Evolutionary conservation across 257 asterid species (phyloP).

Genomic region (Fraxinus excelsior): DNA sequence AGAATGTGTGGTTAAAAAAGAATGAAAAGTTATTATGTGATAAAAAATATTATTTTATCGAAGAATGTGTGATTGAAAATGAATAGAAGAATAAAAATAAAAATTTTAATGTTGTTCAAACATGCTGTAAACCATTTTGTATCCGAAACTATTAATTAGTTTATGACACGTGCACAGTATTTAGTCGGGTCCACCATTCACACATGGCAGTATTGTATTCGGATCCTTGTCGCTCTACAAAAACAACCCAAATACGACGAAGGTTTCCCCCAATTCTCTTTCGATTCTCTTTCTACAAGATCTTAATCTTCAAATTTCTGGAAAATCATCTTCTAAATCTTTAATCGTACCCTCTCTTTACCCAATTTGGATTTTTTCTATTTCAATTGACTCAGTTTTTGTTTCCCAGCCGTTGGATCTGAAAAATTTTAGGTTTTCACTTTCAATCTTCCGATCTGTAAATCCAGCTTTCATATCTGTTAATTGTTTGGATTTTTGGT

Average conservation of each 20-base stretch:
- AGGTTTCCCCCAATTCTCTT: constrained; percentile 30
- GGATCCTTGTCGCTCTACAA: constrained; percentile 31
- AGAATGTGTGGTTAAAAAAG: too few species aligned
- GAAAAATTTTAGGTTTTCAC: constrained; percentile 37
- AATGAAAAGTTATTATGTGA: too few species aligned
- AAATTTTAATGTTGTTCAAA: too few species aligned
- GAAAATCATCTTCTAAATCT: constrained; percentile 19
- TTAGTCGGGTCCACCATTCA: background rate
- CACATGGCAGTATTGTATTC: constrained; percentile 3
- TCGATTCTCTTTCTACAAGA: background rate
- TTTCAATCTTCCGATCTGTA: constrained; percentile 36
- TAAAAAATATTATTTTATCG: too few species aligned
- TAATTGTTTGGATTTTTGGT: background rate
- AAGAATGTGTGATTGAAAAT: too few species aligned
- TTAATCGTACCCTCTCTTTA: constrained; percentile 23
- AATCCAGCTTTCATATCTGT: constrained; percentile 17
- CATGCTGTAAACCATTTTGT: too few species aligned
- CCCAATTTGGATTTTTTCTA: constrained; percentile 28
- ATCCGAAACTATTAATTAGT: background rate
- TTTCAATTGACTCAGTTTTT: constrained; percentile 39
- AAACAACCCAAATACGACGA: background rate
- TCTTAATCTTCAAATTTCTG: constrained; percentile 6
- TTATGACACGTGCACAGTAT: background rate
- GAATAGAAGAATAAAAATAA: too few species aligned
- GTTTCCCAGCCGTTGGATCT: constrained; percentile 8